Conservation (phyloP, 305 asterid genomes). For the Fraxinus sp. region DNA sequence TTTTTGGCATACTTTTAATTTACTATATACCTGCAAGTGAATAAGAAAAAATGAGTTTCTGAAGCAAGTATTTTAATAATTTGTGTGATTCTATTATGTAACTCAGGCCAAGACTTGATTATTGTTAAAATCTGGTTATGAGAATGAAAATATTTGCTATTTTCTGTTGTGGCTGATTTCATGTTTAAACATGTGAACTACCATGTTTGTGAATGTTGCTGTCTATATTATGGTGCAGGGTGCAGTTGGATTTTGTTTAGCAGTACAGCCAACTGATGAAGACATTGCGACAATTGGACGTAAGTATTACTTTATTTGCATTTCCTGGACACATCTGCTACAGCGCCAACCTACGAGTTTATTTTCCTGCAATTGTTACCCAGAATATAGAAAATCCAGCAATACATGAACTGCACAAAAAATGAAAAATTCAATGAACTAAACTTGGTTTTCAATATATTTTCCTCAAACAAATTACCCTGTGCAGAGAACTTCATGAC, state of each 20-base stretch:
- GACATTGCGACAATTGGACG: slow-evolving; percentile 78
- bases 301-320: slow-evolving; percentile 38
- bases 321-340: slow-evolving; percentile 21
- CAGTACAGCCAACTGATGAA: slow-evolving; percentile 54
- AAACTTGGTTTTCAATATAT: slow-evolving; percentile 7
- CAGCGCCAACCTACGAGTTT: slow-evolving; percentile 1
- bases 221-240: slow-evolving; percentile 50
- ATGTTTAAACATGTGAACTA: slow-evolving; percentile 15
- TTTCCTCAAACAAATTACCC: slow-evolving; percentile 23
- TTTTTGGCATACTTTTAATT: neutral
- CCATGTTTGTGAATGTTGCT: slow-evolving; percentile 11
- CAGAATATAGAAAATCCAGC: slow-evolving; percentile 15
- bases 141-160: slow-evolving; percentile 2
- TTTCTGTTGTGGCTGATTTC: slow-evolving; percentile 17
- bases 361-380: slow-evolving; percentile 12
- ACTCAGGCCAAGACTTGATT: slow-evolving; percentile 6
- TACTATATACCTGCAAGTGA: neutral
- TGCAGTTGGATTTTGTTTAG: slow-evolving; percentile 80
- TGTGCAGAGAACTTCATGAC: slow-evolving; percentile 84
- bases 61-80: neutral
- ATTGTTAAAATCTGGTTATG: neutral
- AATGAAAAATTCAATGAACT: neutral
- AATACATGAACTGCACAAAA: neutral
- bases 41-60: neutral
- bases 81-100: neutral